A percentile compares a stretch with the other conserved stretches of the same genome.
phyloP scores from a whole-genome alignment of 371 early-diverging fungal genomes.

The Cokeromyces recurvatus region DNA sequence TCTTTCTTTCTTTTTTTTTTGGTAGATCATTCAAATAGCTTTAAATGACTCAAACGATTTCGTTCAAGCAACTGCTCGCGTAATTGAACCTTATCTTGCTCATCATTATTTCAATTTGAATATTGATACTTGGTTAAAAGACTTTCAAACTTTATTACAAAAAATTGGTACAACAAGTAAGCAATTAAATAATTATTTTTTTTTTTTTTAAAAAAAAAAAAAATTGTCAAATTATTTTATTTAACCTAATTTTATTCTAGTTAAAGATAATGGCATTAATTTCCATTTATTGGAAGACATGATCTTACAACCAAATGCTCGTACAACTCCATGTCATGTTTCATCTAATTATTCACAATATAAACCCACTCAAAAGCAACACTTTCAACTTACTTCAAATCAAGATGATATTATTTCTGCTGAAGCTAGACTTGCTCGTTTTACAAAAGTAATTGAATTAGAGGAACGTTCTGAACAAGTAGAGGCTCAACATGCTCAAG shows the following conservation, averaged over 20 bases:
- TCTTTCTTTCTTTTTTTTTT: background rate
- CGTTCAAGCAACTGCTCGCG: constrained; percentile 12
- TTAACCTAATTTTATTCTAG: constrained; percentile 1
- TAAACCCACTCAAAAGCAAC: constrained; percentile 3
- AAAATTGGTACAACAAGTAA: constrained; percentile 14
- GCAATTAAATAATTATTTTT: background rate
- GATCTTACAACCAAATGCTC: constrained; percentile 9
- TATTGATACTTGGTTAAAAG: constrained; percentile 13
- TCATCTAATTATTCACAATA: constrained; percentile 1
- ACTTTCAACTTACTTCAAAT: constrained; percentile 3
- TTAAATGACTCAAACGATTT: constrained; percentile 20
- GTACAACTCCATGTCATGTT: constrained; percentile 2
- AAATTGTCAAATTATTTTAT: background rate
- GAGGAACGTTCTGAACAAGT: constrained; percentile 14
- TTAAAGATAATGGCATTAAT: constrained; percentile 8
- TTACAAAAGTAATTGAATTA: constrained; percentile 4
- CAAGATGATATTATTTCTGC: constrained; percentile 6
- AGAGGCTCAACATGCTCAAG: constrained; percentile 7
- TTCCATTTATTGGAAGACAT: constrained; percentile 19
- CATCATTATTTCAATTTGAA: constrained; percentile 10
- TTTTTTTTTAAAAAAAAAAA: constrained; percentile 1
- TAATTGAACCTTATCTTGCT: constrained; percentile 13
- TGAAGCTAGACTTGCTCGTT: constrained; percentile 9
- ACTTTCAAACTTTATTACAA: constrained; percentile 5
- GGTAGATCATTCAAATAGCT: constrained; percentile 17